phyloP scores from a whole-genome alignment of 805 yeast species.

The Isabelozyma heimii region DNA sequence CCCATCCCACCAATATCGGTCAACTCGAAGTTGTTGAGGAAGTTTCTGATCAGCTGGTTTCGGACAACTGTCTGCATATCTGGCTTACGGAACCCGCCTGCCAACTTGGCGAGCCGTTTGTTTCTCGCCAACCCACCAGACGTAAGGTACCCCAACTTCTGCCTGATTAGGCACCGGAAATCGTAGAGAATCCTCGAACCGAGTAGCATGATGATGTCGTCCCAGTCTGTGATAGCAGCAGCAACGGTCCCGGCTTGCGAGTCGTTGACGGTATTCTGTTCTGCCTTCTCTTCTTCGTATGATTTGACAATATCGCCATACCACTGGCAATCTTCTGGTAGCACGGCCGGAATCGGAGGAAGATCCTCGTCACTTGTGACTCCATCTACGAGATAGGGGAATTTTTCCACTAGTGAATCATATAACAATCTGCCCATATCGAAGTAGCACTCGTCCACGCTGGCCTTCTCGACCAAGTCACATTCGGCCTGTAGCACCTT shows the following conservation, averaged over 20 bases:
- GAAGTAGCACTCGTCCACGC: constrained; percentile 90
- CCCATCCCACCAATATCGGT: constrained; percentile 89
- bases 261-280: not conserved
- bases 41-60: constrained; percentile 44
- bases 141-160: constrained; percentile 72
- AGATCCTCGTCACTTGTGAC: constrained; percentile 16
- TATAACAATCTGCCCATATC: constrained; percentile 74
- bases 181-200: constrained; percentile 61
- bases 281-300: constrained; percentile 9
- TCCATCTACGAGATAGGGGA: constrained; percentile 43
- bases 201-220: constrained; percentile 65
- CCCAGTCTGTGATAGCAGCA: constrained; percentile 53
- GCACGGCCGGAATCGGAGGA: constrained; percentile 42
- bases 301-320: constrained; percentile 23
- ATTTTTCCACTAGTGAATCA: constrained; percentile 33
- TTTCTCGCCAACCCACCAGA: constrained; percentile 84
- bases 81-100: constrained; percentile 83
- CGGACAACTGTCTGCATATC: constrained; percentile 77
- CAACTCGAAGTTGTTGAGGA: constrained; percentile 60
- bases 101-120: constrained; percentile 80
- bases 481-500: constrained; percentile 60
- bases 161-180: constrained; percentile 51
- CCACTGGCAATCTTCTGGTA: constrained; percentile 33
- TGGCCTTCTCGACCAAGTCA: constrained; percentile 82
- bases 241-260: constrained; percentile 1